Evolutionary conservation across 306 rosid genomes (phyloP), one percentile per base, ranked within the genome.

Genomic region (Rubus parviflorus): DNA sequence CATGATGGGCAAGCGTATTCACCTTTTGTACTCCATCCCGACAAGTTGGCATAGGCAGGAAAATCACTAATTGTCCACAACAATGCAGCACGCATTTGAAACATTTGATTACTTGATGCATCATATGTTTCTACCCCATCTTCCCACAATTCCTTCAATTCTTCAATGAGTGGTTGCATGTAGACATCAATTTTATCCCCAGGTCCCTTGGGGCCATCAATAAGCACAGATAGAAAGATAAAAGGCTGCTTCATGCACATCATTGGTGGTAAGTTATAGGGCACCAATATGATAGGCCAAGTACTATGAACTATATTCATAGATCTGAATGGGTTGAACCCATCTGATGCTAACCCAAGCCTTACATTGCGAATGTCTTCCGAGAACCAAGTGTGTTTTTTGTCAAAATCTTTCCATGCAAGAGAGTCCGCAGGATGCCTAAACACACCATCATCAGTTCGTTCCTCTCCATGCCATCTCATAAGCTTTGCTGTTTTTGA

Each of bases 131-230:
- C 8, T 9, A 45, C 54, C n/a, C 54, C 67, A 0, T 73, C 22
- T 8, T 56, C 9, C 56, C 43, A 57, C 13, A 61, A 47, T 40
- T 73, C 40, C 40, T 37, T 73, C 46, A 54, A 3, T 41, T 61
- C 70, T 8, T 75, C 42, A 11, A 75, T n/a, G 1, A 75, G 23
- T 4, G 72, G 72, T 22, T 15, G 13, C 19, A 64, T 38, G 16
- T 20, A 75, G 2, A 49, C 49, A 75, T 75, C 72, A 12, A 75
- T 37, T 4, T 49, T 49, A 64, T 49, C 52, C 5, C 64, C 16
- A 9, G 10, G 72, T 4, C n/a, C 45, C 6, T 63, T 17, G 0
- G 51, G 25, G 0, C 79, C 64, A 75, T 3, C 35, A 35, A 62
- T 47, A 1, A 62, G 17, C 4, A 5, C 19, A 49, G 0, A 49